A percentile compares a stretch with the other conserved stretches of the same genome.
These are phyloP conservation scores for Solanum acaule DNA, from an alignment of 257 asterid species.

Conservation along the genomic window DNA sequence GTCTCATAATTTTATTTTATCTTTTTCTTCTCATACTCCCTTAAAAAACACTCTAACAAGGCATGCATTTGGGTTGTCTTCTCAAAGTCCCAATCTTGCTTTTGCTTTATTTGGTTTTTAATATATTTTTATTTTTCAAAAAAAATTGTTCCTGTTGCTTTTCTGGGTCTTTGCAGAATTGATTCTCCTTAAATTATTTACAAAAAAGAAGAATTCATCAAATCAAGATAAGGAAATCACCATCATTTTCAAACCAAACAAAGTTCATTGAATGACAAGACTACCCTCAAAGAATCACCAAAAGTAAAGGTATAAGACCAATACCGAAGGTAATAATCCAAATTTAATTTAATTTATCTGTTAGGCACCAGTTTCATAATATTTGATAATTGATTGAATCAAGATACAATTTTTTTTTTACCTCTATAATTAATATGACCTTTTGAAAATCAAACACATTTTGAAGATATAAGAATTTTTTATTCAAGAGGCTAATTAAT, in stretches of 20 bases:
- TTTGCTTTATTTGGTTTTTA: constrained; percentile 5
- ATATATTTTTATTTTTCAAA: not conserved
- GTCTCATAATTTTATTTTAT: not conserved
- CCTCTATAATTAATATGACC: no score
- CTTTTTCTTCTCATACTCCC: not conserved
- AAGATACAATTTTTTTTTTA: no score
- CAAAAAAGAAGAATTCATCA: not conserved
- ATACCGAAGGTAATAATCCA: not conserved
- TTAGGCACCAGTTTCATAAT: no score
- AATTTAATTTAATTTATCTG: no score
- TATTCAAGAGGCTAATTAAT: no score
- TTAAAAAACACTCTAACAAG: not conserved
- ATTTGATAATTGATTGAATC: no score
- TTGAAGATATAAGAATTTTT: no score
- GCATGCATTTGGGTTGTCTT: constrained; percentile 51
- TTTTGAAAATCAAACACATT: no score
- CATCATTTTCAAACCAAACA: not conserved
- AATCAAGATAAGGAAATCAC: not conserved
- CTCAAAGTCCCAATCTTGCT: constrained; percentile 12
- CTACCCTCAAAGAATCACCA: not conserved
- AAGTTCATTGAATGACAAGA: not conserved
- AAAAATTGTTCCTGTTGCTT: not conserved
- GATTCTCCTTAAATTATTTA: constrained; percentile 11
- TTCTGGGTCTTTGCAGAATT: constrained; percentile 4
- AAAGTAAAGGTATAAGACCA: not conserved